A percentile compares a stretch with the other conserved stretches of the same genome.
Conservation (phyloP, 2,329 filamentous ascomycete species). For the Clarireedia paspali region DNA sequence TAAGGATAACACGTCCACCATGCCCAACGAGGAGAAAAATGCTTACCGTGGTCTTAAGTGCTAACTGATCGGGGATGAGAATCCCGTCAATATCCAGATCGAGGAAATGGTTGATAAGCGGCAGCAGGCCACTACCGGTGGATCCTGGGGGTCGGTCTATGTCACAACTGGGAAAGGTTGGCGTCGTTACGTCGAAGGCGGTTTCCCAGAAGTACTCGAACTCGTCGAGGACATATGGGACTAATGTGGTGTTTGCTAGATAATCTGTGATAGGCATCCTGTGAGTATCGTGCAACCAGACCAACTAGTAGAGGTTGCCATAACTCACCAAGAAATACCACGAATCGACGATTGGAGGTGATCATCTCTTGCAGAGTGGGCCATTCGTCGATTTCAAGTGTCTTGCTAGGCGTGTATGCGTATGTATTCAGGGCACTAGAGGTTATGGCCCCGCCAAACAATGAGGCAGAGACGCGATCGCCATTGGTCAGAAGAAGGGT, state of each 20-base stretch:
- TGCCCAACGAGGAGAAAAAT: no score
- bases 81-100: constrained; percentile 39
- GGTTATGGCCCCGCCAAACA: constrained; percentile 38
- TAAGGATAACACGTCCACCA: neutral
- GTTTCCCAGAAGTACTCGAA: constrained; percentile 68
- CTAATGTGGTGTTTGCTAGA: constrained; percentile 38
- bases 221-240: constrained; percentile 57
- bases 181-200: constrained; percentile 46
- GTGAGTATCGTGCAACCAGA: neutral
- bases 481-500: constrained; percentile 58
- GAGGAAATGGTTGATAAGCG: constrained; percentile 58
- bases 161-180: constrained; percentile 54
- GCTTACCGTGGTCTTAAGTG: constrained; percentile 29
- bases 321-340: constrained; percentile 60
- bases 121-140: constrained; percentile 39
- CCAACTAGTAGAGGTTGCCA: no score
- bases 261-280: constrained; percentile 45
- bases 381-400: constrained; percentile 46
- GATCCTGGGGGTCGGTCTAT: constrained; percentile 51
- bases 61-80: constrained; percentile 44
- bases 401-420: constrained; percentile 23
- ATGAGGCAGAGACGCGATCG: constrained; percentile 46
- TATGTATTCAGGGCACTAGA: constrained; percentile 20
- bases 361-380: constrained; percentile 65
- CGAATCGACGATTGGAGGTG: constrained; percentile 50